Conservation (phyloP, 2,329 filamentous ascomycete genomes). For the Nemania sp. region DNA sequence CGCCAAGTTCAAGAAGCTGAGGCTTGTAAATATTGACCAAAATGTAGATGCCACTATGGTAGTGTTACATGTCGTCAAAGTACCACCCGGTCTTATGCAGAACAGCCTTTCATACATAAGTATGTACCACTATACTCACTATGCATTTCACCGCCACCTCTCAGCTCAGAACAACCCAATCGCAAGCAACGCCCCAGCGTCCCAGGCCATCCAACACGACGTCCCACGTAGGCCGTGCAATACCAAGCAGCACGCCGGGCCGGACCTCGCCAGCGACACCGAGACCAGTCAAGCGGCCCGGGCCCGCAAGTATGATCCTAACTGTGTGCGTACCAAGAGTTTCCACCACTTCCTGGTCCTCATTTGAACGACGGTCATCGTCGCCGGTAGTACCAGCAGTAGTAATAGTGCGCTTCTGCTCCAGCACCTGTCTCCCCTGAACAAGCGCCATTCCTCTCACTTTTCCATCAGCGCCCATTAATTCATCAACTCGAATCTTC, state of each 20-base stretch:
- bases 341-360: not conserved
- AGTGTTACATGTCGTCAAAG: not conserved
- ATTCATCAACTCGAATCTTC: conserved; percentile 33
- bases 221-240: conserved; percentile 45
- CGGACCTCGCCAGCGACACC: conserved; percentile 34
- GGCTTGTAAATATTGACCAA: too few species aligned
- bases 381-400: too few species aligned
- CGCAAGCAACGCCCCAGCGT: conserved; percentile 43
- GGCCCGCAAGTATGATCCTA: conserved; percentile 36
- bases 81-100: too few species aligned
- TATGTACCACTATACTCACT: too few species aligned
- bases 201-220: conserved; percentile 38
- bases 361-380: not conserved
- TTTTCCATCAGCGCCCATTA: conserved; percentile 22
- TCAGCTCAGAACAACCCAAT: conserved; percentile 40
- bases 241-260: conserved; percentile 36
- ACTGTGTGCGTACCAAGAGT: conserved; percentile 3
- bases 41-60: not conserved
- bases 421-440: conserved; percentile 18
- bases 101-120: too few species aligned
- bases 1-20: too few species aligned
- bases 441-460: conserved; percentile 38
- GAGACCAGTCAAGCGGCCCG: conserved; percentile 35
- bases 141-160: not conserved
- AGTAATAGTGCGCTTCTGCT: not conserved